These are phyloP conservation scores for Fonsecaea multimorphosa DNA, from an alignment of 2,329 filamentous ascomycete species.

Conservation along the genomic window DNA sequence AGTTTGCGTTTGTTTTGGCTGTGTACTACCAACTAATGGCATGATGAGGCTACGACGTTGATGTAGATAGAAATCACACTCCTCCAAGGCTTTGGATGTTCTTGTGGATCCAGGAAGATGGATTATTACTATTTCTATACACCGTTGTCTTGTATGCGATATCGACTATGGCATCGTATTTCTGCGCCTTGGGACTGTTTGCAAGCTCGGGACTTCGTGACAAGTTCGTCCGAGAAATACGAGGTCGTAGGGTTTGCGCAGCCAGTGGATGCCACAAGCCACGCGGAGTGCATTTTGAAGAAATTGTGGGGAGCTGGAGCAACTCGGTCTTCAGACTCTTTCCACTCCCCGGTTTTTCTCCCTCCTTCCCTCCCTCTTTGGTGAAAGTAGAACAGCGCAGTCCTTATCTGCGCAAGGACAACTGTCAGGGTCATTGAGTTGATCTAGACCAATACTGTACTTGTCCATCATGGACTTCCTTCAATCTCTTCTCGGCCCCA, in stretches of 20 bases:
- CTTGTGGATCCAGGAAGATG: background rate
- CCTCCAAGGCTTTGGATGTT: background rate
- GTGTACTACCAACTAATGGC: slow-evolving; percentile 30
- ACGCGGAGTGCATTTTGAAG: background rate
- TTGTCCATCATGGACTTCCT: slow-evolving; percentile 38
- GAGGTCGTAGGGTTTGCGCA: background rate
- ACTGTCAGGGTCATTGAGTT: slow-evolving; percentile 35
- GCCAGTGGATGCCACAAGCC: background rate
- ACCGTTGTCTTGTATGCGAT: background rate
- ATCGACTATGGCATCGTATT: background rate
- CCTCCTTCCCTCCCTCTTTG: background rate
- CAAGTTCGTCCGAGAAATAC: background rate
- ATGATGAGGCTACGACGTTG: slow-evolving; percentile 26
- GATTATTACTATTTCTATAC: slow-evolving; percentile 1
- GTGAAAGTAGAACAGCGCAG: background rate
- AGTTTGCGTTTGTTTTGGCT: background rate
- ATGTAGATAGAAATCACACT: slow-evolving; percentile 24
- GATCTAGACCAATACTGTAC: slow-evolving; percentile 20
- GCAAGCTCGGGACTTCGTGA: slow-evolving; percentile 1
- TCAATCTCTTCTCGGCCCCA: slow-evolving; percentile 40
- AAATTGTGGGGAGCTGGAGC: slow-evolving; percentile 19
- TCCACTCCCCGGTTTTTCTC: background rate
- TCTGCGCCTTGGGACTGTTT: background rate
- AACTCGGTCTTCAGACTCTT: background rate
- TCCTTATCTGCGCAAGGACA: slow-evolving; percentile 5